Evolutionary conservation across 805 yeast genomes (phyloP).

Genomic region (Clavispora carvajalis): DNA sequence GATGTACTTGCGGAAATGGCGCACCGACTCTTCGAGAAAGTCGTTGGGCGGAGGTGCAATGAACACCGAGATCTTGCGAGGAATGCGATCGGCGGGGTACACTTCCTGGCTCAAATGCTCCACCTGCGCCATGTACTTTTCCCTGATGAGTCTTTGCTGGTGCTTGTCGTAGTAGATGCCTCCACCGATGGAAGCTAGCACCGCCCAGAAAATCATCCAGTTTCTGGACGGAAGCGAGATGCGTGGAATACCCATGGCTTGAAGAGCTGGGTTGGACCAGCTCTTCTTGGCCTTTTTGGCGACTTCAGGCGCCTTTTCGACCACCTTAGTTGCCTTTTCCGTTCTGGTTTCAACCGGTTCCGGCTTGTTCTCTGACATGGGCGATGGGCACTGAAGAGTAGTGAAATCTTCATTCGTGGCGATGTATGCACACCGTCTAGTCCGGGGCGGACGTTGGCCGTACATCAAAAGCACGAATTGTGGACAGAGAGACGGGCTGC

Average conservation of each 20-base stretch:
- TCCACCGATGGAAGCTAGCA: constrained; percentile 62
- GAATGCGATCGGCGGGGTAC: constrained; percentile 44
- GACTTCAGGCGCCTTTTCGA: neutral
- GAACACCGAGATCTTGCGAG: constrained; percentile 75
- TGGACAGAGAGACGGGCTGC: too few relatives aligned
- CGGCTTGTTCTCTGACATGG: constrained; percentile 1
- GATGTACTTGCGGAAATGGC: constrained; percentile 68
- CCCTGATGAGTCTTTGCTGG: constrained; percentile 62
- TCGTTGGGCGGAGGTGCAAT: constrained; percentile 98
- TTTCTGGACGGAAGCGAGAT: constrained; percentile 81
- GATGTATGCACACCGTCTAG: neutral
- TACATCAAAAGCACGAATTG: too few relatives aligned
- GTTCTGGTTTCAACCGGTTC: neutral
- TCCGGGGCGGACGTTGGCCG: too few relatives aligned
- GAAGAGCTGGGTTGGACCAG: constrained; percentile 71
- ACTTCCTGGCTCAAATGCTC: constrained; percentile 43
- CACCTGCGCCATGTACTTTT: constrained; percentile 60
- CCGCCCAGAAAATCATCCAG: constrained; percentile 86
- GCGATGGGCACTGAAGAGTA: neutral
- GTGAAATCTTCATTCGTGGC: neutral
- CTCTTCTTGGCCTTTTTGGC: constrained; percentile 29
- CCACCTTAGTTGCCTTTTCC: neutral
- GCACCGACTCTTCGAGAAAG: constrained; percentile 67
- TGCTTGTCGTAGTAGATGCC: constrained; percentile 74
- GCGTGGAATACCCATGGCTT: constrained; percentile 79